Conservation (phyloP, 441 rosid species). For the Daphne laureola region DNA sequence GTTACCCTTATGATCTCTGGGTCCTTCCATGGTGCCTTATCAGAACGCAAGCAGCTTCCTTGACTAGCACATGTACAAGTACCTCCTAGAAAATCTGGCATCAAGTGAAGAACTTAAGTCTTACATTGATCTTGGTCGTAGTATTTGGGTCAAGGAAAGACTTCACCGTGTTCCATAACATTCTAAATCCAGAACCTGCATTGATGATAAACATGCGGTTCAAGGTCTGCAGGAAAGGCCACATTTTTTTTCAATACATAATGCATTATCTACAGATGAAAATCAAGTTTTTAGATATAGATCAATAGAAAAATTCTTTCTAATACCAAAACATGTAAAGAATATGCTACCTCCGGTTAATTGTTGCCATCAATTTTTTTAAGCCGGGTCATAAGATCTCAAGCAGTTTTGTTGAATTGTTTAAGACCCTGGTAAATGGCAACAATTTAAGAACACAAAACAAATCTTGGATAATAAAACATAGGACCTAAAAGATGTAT, state of each 20-base stretch:
- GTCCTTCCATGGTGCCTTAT: slow-evolving; percentile 96
- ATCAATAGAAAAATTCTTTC: neutral
- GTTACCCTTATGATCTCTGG: slow-evolving; percentile 65
- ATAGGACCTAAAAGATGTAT: too few relatives aligned
- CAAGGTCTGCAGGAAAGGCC: slow-evolving; percentile 50
- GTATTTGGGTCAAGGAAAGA: slow-evolving; percentile 95
- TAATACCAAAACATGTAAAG: slow-evolving; percentile 6
- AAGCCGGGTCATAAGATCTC: slow-evolving; percentile 71
- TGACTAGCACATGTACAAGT: slow-evolving; percentile 78
- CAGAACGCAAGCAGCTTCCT: slow-evolving; percentile 91
- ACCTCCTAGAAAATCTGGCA: slow-evolving; percentile 90
- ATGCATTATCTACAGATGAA: slow-evolving; percentile 5
- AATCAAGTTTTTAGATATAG: neutral
- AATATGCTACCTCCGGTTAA: slow-evolving; percentile 69
- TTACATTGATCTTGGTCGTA: slow-evolving; percentile 83
- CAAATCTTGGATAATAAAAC: too few relatives aligned
- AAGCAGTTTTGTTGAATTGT: slow-evolving; percentile 73
- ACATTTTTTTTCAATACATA: slow-evolving; percentile 5
- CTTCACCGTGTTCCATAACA: slow-evolving; percentile 86
- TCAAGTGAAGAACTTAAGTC: slow-evolving; percentile 13
- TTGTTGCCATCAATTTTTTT: slow-evolving; percentile 85
- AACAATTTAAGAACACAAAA: neutral
- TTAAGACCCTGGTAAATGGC: slow-evolving; percentile 60
- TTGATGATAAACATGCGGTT: slow-evolving; percentile 92
- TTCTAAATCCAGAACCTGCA: slow-evolving; percentile 93